phyloP scores from a whole-genome alignment of 2,329 filamentous ascomycete genomes.

The Arthrobotrys sphaeroides region DNA sequence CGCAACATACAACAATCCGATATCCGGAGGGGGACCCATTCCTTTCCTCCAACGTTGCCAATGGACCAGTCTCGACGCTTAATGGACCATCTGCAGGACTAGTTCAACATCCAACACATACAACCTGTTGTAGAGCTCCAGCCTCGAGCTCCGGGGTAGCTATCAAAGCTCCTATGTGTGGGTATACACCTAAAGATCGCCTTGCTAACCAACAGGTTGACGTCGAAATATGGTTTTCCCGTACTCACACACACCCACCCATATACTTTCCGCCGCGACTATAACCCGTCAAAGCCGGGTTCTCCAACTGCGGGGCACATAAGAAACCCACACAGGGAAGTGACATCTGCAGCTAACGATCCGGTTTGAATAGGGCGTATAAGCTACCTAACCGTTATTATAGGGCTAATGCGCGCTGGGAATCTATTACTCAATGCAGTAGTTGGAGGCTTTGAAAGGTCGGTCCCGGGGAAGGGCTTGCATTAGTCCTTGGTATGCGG shows the following conservation, averaged over 20 bases:
- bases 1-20: background rate
- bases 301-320: background rate
- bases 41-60: background rate
- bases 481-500: slow-evolving; percentile 12
- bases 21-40: background rate
- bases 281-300: background rate
- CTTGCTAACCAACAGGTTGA: background rate
- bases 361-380: too few species aligned
- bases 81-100: background rate
- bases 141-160: background rate
- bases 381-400: too few species aligned
- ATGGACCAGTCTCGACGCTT: too few species aligned
- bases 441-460: background rate
- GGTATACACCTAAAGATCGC: background rate
- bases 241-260: background rate
- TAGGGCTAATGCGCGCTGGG: background rate
- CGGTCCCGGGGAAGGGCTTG: background rate
- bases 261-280: background rate
- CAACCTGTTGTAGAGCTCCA: slow-evolving; percentile 7
- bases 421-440: background rate
- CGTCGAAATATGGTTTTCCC: slow-evolving; percentile 16
- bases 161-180: background rate
- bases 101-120: slow-evolving; percentile 7
- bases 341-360: slow-evolving; percentile 16
- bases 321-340: background rate